phyloP scores from a whole-genome alignment of 2,329 filamentous ascomycete genomes.

The Cadophora sp. region DNA sequence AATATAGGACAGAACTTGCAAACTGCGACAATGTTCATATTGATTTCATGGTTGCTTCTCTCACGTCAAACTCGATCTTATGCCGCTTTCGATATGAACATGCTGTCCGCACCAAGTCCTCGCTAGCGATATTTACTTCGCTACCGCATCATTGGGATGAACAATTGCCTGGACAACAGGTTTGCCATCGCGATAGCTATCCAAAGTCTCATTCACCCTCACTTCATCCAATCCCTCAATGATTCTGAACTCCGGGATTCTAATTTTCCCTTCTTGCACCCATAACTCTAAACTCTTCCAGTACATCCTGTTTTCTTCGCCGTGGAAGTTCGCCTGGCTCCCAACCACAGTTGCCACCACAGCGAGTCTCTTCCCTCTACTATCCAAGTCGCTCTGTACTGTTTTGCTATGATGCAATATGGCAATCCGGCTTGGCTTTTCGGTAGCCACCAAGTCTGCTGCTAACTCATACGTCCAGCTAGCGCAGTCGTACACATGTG shows the following conservation, averaged over 20 bases:
- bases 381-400: constrained; percentile 29
- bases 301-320: constrained; percentile 43
- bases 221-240: constrained; percentile 45
- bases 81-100: neutral
- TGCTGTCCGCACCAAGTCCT: neutral
- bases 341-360: constrained; percentile 40
- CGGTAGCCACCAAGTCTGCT: constrained; percentile 46
- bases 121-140: neutral
- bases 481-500: constrained; percentile 47
- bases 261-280: constrained; percentile 44
- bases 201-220: constrained; percentile 48
- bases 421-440: constrained; percentile 46
- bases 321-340: constrained; percentile 33
- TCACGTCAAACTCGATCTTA: neutral
- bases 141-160: neutral
- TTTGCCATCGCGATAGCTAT: constrained; percentile 49
- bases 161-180: neutral
- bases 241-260: constrained; percentile 43
- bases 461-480: constrained; percentile 34
- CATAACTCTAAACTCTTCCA: constrained; percentile 45
- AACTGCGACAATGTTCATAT: no score
- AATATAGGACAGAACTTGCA: no score
- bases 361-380: constrained; percentile 35
- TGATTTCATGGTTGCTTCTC: no score
- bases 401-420: constrained; percentile 38